phyloP scores from a whole-genome alignment of 2,329 filamentous ascomycete genomes.

The Paramyrothecium sp. region DNA sequence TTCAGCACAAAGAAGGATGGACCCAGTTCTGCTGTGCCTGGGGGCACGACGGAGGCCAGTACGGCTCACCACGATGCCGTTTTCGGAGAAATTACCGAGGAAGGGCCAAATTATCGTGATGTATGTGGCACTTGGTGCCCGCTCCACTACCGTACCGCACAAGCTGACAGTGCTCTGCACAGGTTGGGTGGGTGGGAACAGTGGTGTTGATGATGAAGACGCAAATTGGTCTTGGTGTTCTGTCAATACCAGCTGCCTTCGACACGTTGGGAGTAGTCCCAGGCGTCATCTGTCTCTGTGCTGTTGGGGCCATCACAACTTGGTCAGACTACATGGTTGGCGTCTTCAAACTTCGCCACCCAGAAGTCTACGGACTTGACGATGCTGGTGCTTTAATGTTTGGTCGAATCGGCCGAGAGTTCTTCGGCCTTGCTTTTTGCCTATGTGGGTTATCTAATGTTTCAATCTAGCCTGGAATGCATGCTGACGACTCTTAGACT shows the following conservation, averaged over 20 bases:
- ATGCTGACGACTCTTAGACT: constrained; percentile 7
- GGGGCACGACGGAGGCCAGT: no score
- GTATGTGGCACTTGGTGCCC: constrained; percentile 12
- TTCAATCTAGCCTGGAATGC: no score
- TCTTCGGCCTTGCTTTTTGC: constrained; percentile 33
- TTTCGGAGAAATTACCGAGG: constrained; percentile 26
- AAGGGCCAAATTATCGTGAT: constrained; percentile 27
- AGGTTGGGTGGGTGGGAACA: constrained; percentile 43
- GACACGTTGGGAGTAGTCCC: constrained; percentile 45
- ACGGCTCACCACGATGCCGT: constrained; percentile 21
- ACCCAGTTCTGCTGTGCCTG: no score
- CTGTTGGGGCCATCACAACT: constrained; percentile 40
- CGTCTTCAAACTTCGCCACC: constrained; percentile 48
- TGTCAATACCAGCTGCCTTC: constrained; percentile 46
- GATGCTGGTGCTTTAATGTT: constrained; percentile 50
- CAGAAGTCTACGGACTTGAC: constrained; percentile 51
- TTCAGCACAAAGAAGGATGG: no score
- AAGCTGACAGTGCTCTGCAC: neutral
- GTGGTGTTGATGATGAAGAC: constrained; percentile 45
- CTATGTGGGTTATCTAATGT: constrained; percentile 24
- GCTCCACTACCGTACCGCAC: neutral
- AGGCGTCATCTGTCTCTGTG: constrained; percentile 39
- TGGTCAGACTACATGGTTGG: constrained; percentile 49
- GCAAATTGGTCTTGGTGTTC: constrained; percentile 43
- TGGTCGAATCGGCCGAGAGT: constrained; percentile 41